A percentile compares a stretch with the other conserved stretches of the same genome.
Evolutionary conservation across 352 stramenopile species (phyloP).

Genomic region (Globisporangium abappressorium): DNA sequence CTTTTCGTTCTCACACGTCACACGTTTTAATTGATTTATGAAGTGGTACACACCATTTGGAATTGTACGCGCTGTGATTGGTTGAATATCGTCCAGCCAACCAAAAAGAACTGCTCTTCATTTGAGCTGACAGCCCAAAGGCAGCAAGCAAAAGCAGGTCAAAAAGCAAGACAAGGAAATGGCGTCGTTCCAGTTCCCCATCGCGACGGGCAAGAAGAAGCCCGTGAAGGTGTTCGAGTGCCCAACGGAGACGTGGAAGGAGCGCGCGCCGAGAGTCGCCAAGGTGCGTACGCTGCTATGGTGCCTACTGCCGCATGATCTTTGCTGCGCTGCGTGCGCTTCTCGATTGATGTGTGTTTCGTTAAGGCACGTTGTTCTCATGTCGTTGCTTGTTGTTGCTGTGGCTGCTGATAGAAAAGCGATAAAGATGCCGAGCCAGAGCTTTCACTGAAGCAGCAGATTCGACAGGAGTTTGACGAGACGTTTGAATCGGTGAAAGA

Average conservation of each 20-base stretch:
- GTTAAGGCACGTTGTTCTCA: neutral
- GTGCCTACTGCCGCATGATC: neutral
- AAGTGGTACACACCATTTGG: constrained; percentile 8
- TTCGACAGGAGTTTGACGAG: constrained; percentile 76
- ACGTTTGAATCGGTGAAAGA: constrained; percentile 66
- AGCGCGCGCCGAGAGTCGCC: constrained; percentile 25
- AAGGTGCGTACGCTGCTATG: constrained; percentile 25
- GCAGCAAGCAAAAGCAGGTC: neutral
- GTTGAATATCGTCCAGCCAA: constrained; percentile 17
- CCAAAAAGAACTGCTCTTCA: constrained; percentile 2
- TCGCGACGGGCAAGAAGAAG: constrained; percentile 76
- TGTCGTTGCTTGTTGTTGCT: constrained; percentile 4
- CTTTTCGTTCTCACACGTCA: constrained; percentile 24
- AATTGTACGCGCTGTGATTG: constrained; percentile 11
- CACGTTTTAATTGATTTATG: constrained; percentile 16
- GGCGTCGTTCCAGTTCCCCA: constrained; percentile 69
- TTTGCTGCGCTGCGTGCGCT: neutral
- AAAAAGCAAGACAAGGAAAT: constrained; percentile 5
- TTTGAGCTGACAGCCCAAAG: neutral
- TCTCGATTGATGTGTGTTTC: neutral
- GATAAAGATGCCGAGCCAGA: constrained; percentile 31
- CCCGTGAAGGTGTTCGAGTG: constrained; percentile 76
- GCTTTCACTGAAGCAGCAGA: constrained; percentile 58
- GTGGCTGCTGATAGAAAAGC: constrained; percentile 19
- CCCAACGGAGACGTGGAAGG: constrained; percentile 70